Base-by-base conservation (phyloP, 768 basidiomycete species). In the Agaricus bisporus region DNA sequence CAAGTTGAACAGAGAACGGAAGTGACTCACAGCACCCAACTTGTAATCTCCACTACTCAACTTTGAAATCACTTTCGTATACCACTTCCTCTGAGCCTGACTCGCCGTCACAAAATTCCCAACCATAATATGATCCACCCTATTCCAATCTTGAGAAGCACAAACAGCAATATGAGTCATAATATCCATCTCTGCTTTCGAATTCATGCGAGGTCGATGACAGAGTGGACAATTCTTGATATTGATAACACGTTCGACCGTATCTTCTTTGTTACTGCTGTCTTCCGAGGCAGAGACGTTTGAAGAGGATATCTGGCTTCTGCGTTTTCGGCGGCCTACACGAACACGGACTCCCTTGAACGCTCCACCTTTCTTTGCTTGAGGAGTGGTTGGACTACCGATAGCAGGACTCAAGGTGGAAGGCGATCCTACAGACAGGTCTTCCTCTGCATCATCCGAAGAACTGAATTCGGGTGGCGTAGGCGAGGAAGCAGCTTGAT, bases 51-150 rank as follows among this genome's bases (percentile, higher is more conserved):
- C 95, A 58, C 81, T 82, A 0, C 88, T 86, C 5, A 97, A 82
- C 70, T 93, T 94, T 20, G 81, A 77, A 49, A 98, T 78, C 37
- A 98, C 79, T 73, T 87, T 91, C 57, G 92, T 93, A 64, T 95
- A 89, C 88, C 92, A 98, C 72, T 99, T 99, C 63, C 95, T 76
- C 74, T 98, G 95, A 57, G 95, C 95, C 72, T 97, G 93, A 59
- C 80, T 85, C 5, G 91, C 86, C 0, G 95, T 98, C 3, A 98
- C 95, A 59, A 91, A 99, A 64, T 95, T 94, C 15, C 90, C 86
- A 11, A 95, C 94, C 41, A 97, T 83, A 58, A 98, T 91, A 57
- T 86, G 68, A 61, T 97, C 87, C 26, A 98, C 86, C 56, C 85
- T 80, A 36, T 78, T 83, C 93, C 95, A 98, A 66, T 98, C 97